A percentile compares a stretch with the other conserved stretches of the same genome.
These are phyloP conservation scores for Xylaria polymorpha DNA, from an alignment of 2,329 filamentous ascomycete genomes.

Conservation along the genomic window DNA sequence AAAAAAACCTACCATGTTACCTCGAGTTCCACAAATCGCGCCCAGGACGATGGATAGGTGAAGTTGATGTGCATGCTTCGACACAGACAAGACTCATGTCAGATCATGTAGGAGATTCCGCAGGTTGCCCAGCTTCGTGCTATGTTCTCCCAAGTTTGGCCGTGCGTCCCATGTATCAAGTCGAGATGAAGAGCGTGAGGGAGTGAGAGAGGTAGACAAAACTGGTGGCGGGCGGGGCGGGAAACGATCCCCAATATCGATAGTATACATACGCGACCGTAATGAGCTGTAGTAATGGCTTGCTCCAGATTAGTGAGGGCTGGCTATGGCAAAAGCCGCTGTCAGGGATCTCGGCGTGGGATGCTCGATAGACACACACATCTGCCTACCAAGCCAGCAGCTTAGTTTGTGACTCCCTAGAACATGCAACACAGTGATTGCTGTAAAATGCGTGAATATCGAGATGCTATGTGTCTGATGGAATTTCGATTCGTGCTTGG, in stretches of 20 bases:
- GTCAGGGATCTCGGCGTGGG: conserved; percentile 36
- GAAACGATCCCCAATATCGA: conserved; percentile 9
- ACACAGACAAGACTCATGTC: conserved; percentile 25
- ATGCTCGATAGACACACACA: conserved; percentile 29
- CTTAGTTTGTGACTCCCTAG: conserved; percentile 13
- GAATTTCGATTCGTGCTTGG: conserved; percentile 9
- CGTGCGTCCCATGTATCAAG: conserved; percentile 1
- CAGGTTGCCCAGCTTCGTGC: conserved; percentile 24
- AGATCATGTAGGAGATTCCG: conserved; percentile 33
- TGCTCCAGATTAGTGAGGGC: conserved; percentile 33
- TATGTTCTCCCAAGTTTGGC: conserved; percentile 11
- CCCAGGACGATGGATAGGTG: neutral
- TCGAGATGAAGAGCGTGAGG: neutral
- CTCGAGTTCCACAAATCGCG: conserved; percentile 13
- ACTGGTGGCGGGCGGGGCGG: neutral
- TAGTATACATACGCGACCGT: conserved; percentile 21
- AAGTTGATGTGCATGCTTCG: conserved; percentile 19
- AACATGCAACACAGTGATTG: conserved; percentile 25
- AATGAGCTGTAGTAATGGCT: conserved; percentile 36
- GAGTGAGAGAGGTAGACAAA: conserved; percentile 6
- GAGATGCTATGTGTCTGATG: conserved; percentile 9
- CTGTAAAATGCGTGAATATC: conserved; percentile 25
- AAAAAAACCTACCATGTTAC: conserved; percentile 10
- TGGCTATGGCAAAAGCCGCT: conserved; percentile 32
- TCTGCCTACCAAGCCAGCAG: conserved; percentile 10